Base-by-base conservation (phyloP, 1,139 yeast species). In the Nematodospora anomalae region DNA sequence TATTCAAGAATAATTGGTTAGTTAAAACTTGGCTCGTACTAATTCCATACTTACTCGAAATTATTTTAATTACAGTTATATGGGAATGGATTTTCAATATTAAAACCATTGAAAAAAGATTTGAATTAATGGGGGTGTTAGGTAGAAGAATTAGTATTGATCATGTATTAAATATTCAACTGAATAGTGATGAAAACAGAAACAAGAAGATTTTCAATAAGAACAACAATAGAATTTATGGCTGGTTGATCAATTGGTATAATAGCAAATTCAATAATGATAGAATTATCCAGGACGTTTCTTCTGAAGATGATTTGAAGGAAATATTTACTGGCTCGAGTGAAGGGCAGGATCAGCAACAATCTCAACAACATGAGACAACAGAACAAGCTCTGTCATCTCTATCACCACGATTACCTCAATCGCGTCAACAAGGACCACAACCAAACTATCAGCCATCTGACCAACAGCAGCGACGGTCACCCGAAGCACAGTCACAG, bases 81-180 rank as follows among this genome's bases (percentile, higher is more conserved):
- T 75, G 80, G 80, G 80, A 75, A 52, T 75, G 80, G 80, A 49
- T 73, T 6, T 66, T 58, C 43, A 66, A 68, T 35, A 71, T 74
- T 16, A 54, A 66, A 37, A 53, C 63, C 15, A 49, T 74, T 31
- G 78, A 74, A 41, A 60, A 65, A 42, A 52, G 65, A 25, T 52
- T 55, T 26, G 80, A 75, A 42, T 55, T 71, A 31, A 61, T 61
- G 53, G 75, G 76, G 1, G 71, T 75, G 10, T 54, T 75, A 30
- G 80, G 80, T 2, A 62, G 80, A 50, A 51, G 71, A 38, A 62
- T 71, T 29, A 63, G 70, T 41, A 42, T 58, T 13, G 73, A 66
- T 31, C 74, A 68, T 37, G 65, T 64, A 4, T 32, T 44, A 22
- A 41, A 42, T 33, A 36, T 36, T n/a, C 37, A 38, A 29, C 35